Evolutionary conservation across 306 rosid genomes (phyloP).

Genomic region (Herpetospermum pedunculosum): DNA sequence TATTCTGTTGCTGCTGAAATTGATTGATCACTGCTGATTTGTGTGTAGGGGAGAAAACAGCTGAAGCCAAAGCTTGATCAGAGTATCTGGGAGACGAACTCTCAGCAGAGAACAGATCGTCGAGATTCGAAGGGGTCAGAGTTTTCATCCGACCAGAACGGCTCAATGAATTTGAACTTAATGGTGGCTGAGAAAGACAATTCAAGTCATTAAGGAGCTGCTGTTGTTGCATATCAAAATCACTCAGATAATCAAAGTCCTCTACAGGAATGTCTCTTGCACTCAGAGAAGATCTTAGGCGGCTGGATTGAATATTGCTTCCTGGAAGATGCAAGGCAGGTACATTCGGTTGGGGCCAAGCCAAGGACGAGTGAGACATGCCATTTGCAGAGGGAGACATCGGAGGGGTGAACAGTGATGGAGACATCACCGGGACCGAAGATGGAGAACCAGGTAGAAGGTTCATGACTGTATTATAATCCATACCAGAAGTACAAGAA

Average conservation of each 20-base stretch:
- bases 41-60: constrained; percentile 79
- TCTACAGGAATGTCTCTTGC: constrained; percentile 70
- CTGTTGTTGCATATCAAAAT: constrained; percentile 71
- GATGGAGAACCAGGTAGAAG: constrained; percentile 86
- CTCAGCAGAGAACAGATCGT: constrained; percentile 83
- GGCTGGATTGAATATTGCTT: constrained; percentile 81
- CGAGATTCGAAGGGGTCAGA: constrained; percentile 72
- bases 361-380: constrained; percentile 53
- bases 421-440: constrained; percentile 72
- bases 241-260: constrained; percentile 53
- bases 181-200: constrained; percentile 50
- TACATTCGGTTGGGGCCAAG: constrained; percentile 90
- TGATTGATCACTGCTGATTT: constrained; percentile 76
- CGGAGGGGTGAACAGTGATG: constrained; percentile 77
- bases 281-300: constrained; percentile 71
- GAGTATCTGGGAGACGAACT: constrained; percentile 71
- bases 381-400: constrained; percentile 84
- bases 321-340: constrained; percentile 87
- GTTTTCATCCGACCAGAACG: constrained; percentile 71
- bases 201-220: constrained; percentile 61
- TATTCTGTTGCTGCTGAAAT: constrained; percentile 83
- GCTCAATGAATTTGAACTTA: constrained; percentile 49
- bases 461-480: constrained; percentile 84
- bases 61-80: constrained; percentile 55
- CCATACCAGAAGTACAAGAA: constrained; percentile 69